Conservation (phyloP, 805 yeast species). For the Zygoascus tannicola region DNA sequence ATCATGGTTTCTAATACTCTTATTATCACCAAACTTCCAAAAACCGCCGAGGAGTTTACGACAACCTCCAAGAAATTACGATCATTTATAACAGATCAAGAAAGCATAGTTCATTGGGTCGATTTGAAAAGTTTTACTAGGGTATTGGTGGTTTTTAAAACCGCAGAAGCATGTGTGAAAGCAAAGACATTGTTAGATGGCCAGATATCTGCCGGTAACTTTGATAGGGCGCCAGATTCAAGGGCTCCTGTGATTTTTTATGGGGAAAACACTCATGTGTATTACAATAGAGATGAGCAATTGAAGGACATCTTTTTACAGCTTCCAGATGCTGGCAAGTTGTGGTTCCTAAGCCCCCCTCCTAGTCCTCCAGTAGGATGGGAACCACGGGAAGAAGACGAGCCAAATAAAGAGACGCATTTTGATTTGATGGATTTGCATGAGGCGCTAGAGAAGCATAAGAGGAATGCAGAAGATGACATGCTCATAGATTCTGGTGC, state of each 20-base stretch:
- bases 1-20: conserved; percentile 3
- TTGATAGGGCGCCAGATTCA: too few species aligned
- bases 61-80: neutral
- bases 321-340: conserved; percentile 21
- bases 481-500: neutral
- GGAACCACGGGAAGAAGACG: conserved; percentile 17
- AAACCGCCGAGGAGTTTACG: neutral
- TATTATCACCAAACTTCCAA: conserved; percentile 1
- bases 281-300: conserved; percentile 1
- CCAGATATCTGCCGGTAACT: conserved; percentile 5
- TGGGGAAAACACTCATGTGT: neutral
- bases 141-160: conserved; percentile 18
- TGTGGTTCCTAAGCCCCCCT: conserved; percentile 23
- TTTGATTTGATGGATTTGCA: conserved; percentile 7
- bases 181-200: conserved; percentile 5
- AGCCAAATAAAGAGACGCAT: conserved; percentile 18
- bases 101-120: conserved; percentile 17
- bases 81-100: neutral
- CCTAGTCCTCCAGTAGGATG: conserved; percentile 23
- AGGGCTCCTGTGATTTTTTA: neutral
- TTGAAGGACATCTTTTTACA: conserved; percentile 8
- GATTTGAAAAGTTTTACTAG: conserved; percentile 18
- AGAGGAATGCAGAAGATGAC: neutral
- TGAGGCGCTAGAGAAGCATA: neutral
- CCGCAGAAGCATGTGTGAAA: conserved; percentile 9